Evolutionary conservation across 331 rosid species (phyloP).

Genomic region (Telfairia occidentalis): DNA sequence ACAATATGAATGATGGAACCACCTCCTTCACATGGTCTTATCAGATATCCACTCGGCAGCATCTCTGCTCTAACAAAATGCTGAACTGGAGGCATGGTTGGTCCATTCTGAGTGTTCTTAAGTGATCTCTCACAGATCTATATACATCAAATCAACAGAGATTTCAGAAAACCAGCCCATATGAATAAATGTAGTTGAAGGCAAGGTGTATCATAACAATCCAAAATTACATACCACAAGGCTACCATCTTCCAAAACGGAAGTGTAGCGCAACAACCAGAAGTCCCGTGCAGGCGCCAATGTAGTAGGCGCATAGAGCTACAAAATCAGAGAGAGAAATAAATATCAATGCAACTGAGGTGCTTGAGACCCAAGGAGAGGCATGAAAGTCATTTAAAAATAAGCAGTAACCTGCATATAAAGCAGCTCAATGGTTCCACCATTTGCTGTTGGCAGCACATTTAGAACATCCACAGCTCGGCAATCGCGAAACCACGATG

Average conservation of each 20-base stretch:
- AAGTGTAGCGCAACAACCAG: conserved; percentile 95
- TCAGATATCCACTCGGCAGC: conserved; percentile 93
- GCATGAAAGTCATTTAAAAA: not conserved
- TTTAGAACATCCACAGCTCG: conserved; percentile 95
- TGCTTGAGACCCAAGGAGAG: not conserved
- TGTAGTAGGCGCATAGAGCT: conserved; percentile 97
- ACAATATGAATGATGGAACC: conserved; percentile 96
- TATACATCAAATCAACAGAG: not conserved
- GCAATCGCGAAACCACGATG: conserved; percentile 95
- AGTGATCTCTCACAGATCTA: conserved; percentile 94
- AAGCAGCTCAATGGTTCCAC: conserved; percentile 99
- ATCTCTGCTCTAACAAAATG: conserved; percentile 96
- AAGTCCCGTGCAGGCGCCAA: conserved; percentile 97
- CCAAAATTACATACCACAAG: conserved; percentile 56
- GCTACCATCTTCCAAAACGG: conserved; percentile 95
- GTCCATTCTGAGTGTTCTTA: conserved; percentile 94
- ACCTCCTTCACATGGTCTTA: conserved; percentile 98
- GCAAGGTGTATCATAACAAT: not conserved
- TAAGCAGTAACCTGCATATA: conserved; percentile 72
- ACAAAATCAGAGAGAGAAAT: not conserved
- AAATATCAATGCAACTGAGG: not conserved
- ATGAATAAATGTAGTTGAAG: not conserved
- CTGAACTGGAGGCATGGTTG: conserved; percentile 97
- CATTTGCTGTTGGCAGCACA: conserved; percentile 95
- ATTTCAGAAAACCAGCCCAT: not conserved